Conservation (phyloP, 2,329 filamentous ascomycete genomes). For the Colletotrichum magnum region DNA sequence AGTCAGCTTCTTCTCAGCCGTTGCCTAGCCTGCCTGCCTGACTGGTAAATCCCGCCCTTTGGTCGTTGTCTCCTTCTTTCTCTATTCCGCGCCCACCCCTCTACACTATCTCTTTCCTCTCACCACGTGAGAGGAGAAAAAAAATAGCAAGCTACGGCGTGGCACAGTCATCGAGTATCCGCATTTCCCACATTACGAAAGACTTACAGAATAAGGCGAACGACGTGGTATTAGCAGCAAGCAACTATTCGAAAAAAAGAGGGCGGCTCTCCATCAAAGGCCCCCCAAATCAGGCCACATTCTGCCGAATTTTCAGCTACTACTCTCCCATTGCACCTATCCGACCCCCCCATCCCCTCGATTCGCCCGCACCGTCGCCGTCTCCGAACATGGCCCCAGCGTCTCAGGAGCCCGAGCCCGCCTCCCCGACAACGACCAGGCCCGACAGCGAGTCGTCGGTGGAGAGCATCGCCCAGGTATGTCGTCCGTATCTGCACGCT, state of each 20-base stretch:
- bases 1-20: slow-evolving; percentile 4
- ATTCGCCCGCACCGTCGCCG: slow-evolving; percentile 31
- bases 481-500: slow-evolving; percentile 32
- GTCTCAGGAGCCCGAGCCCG: slow-evolving; percentile 37
- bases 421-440: slow-evolving; percentile 38
- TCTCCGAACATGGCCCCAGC: slow-evolving; percentile 40
- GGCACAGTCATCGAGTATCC: slow-evolving; percentile 24
- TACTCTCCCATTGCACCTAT: slow-evolving; percentile 11
- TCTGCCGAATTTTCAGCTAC: slow-evolving; percentile 23
- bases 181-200: slow-evolving; percentile 34
- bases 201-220: slow-evolving; percentile 14
- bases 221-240: not conserved
- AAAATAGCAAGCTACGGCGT: slow-evolving; percentile 16
- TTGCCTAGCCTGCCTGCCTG: slow-evolving; percentile 11
- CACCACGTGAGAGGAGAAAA: too few relatives aligned
- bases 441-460: slow-evolving; percentile 36
- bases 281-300: slow-evolving; percentile 38
- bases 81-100: not conserved
- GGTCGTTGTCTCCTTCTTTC: not conserved
- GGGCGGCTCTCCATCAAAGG: slow-evolving; percentile 31
- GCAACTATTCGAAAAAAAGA: slow-evolving; percentile 32
- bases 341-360: slow-evolving; percentile 7
- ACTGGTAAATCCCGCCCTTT: not conserved
- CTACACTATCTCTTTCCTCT: not conserved
- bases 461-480: slow-evolving; percentile 41